A percentile compares a stretch with the other conserved stretches of the same genome.
phyloP scores from a whole-genome alignment of 2,329 filamentous ascomycete species.

The Hysterium pulicare region DNA sequence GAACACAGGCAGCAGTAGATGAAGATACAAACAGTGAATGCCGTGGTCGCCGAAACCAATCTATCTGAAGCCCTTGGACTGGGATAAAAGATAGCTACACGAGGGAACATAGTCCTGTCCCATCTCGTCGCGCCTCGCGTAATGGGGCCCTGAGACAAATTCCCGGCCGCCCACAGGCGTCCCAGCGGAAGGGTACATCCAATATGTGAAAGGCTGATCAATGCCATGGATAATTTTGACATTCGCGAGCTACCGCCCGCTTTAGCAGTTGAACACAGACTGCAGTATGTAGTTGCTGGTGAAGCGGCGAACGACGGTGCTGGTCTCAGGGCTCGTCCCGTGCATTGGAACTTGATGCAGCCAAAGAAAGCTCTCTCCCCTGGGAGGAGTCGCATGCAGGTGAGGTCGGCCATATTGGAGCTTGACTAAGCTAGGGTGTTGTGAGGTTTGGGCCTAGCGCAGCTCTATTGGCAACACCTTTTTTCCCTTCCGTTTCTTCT shows the following conservation, averaged over 20 bases:
- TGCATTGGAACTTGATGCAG: slow-evolving; percentile 3
- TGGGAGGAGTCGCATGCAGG: not conserved
- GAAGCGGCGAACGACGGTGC: not conserved
- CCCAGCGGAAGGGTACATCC: not conserved
- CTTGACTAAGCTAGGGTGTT: slow-evolving; percentile 1
- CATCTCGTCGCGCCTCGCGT: not conserved
- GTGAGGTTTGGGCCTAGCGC: not conserved
- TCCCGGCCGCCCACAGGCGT: slow-evolving; percentile 7
- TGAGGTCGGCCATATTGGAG: not conserved
- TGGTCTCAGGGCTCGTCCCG: slow-evolving; percentile 1
- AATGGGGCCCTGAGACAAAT: slow-evolving; percentile 4
- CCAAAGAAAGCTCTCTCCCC: too few relatives aligned
- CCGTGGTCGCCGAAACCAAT: not conserved
- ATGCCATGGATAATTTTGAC: slow-evolving; percentile 6
- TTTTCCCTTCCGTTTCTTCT: not conserved
- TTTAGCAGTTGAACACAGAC: slow-evolving; percentile 3
- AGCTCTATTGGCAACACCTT: not conserved
- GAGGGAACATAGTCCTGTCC: not conserved
- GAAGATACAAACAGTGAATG: not conserved
- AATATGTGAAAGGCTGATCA: slow-evolving; percentile 5
- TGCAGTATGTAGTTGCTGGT: slow-evolving; percentile 7
- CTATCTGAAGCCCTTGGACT: not conserved
- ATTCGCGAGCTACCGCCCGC: slow-evolving; percentile 4
- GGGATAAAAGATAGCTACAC: not conserved
- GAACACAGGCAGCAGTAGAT: not conserved